Evolutionary conservation across 1,284 basidiomycete species (phyloP).

Genomic region (Pyrrhoderma noxium): DNA sequence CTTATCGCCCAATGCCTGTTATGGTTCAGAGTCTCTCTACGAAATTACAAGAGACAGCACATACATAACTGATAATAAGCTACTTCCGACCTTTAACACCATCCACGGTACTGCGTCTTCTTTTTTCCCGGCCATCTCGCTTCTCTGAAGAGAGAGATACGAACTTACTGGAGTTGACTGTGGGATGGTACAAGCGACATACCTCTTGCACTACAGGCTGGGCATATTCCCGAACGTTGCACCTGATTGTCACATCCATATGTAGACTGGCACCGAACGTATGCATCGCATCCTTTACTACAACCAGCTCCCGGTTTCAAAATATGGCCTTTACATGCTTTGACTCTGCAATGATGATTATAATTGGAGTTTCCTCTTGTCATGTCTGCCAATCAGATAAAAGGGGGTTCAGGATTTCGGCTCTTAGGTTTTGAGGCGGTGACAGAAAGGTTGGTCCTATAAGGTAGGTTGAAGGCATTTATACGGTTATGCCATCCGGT

Average conservation of each 20-base stretch:
- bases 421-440: neutral
- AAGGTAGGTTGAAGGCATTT: no score
- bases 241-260: slow-evolving; percentile 14
- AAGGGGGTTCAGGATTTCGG: neutral
- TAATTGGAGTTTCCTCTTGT: slow-evolving; percentile 15
- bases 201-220: slow-evolving; percentile 15
- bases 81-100: no score
- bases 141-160: neutral
- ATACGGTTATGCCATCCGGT: no score
- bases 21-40: no score
- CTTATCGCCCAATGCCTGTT: no score
- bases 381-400: neutral
- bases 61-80: no score
- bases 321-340: slow-evolving; percentile 17
- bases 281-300: slow-evolving; percentile 15
- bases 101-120: no score
- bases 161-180: no score
- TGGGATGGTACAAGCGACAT: no score
- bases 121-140: no score
- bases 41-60: no score
- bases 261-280: slow-evolving; percentile 14
- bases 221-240: slow-evolving; percentile 13
- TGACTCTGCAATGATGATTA: slow-evolving; percentile 17
- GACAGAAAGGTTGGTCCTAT: neutral
- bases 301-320: slow-evolving; percentile 13